Evolutionary conservation across 2,329 filamentous ascomycete species (phyloP).

Genomic region (Cercospora janseana): DNA sequence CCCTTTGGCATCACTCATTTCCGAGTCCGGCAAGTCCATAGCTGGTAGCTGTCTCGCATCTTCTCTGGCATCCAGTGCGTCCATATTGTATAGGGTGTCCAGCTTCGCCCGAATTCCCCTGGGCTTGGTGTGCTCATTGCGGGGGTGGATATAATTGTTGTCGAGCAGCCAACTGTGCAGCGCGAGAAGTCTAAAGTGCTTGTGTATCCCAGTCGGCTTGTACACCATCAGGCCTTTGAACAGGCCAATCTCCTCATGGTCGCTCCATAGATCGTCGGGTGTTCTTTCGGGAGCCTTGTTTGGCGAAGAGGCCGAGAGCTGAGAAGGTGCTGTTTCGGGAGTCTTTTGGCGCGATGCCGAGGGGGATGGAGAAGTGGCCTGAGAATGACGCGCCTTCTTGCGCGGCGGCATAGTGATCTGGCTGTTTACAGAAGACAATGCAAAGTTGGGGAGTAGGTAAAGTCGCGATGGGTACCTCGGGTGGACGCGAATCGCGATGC

Average conservation of each 20-base stretch:
- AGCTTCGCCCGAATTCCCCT: conserved; percentile 91
- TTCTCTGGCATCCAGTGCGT: conserved; percentile 80
- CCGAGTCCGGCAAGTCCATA: conserved; percentile 42
- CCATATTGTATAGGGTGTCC: conserved; percentile 76
- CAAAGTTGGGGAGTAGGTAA: not conserved
- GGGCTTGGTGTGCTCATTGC: conserved; percentile 70
- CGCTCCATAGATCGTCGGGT: conserved; percentile 77
- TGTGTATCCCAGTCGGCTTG: conserved; percentile 97
- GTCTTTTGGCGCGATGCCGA: conserved; percentile 42
- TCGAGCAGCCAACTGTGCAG: conserved; percentile 50
- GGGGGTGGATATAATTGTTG: conserved; percentile 38
- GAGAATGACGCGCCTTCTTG: conserved; percentile 61
- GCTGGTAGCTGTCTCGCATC: conserved; percentile 56
- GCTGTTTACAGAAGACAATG: not conserved
- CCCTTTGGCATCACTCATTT: conserved; percentile 38
- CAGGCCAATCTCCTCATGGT: conserved; percentile 88
- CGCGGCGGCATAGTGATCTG: conserved; percentile 61
- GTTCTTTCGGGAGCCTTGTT: conserved; percentile 1
- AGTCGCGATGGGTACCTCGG: not conserved
- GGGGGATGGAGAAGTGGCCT: conserved; percentile 56
- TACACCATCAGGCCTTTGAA: conserved; percentile 90
- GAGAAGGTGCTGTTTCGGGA: conserved; percentile 22
- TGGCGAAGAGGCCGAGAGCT: conserved; percentile 35
- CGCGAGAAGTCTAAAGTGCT: conserved; percentile 87
- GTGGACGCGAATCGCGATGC: conserved; percentile 9